Conservation (phyloP, 148 eudicot genomes). For the Arctostaphylos glauca region DNA sequence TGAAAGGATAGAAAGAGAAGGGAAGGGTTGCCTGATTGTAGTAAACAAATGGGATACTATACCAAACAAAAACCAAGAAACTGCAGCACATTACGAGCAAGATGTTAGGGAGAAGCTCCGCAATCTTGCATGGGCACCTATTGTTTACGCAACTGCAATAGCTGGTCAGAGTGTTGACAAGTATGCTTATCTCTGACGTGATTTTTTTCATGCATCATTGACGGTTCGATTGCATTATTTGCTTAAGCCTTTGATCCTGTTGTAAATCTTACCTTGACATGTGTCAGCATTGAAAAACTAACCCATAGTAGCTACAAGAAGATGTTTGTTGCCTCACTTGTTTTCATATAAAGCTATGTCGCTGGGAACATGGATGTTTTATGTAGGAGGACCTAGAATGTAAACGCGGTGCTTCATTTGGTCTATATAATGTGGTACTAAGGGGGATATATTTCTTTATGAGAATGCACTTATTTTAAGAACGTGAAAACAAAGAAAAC, state of each 20-base stretch:
- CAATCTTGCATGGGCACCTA: conserved; percentile 92
- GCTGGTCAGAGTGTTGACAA: conserved; percentile 83
- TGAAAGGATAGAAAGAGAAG: conserved; percentile 93
- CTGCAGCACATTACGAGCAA: conserved; percentile 70
- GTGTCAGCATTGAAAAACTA: neutral
- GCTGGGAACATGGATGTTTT: neutral
- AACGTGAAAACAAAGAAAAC: neutral
- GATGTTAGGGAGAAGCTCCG: conserved; percentile 90
- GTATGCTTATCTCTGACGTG: conserved; percentile 42
- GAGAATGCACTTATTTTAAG: neutral
- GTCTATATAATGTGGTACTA: neutral
- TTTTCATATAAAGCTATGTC: neutral
- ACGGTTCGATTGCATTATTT: neutral
- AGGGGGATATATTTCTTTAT: neutral
- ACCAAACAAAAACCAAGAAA: conserved; percentile 87
- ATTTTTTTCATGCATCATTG: conserved; percentile 11
- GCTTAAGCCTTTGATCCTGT: neutral
- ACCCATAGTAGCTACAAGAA: neutral
- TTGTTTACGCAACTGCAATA: conserved; percentile 94
- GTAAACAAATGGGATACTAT: conserved; percentile 99
- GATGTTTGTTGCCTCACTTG: neutral
- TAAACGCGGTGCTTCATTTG: neutral
- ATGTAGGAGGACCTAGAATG: neutral
- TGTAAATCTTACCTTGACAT: neutral
- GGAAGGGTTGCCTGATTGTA: conserved; percentile 92